Percentiles rank a stretch among this genome's conserved stretches.
Evolutionary conservation across 139 green algal species (phyloP).

Genomic region (Haematococcus lacustris): DNA sequence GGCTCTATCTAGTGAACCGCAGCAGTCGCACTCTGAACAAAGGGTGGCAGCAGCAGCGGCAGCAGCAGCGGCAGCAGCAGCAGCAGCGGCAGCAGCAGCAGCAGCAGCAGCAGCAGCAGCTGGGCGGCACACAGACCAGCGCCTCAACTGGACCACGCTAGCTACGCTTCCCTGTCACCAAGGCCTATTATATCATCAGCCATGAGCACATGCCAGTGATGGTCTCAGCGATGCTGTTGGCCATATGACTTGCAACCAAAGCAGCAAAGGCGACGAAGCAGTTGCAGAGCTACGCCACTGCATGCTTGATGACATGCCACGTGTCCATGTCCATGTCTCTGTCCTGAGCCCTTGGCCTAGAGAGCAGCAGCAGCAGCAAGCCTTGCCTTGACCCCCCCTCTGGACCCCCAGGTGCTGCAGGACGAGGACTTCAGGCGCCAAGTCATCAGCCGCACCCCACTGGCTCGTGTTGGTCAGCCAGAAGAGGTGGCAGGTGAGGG

Average conservation of each 20-base stretch:
- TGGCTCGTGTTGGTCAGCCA: slow-evolving; percentile 65
- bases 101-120: background rate
- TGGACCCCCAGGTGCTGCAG: slow-evolving; percentile 24
- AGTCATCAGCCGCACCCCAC: slow-evolving; percentile 68
- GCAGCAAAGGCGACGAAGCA: background rate
- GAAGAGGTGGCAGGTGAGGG: slow-evolving; percentile 58
- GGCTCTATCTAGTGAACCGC: background rate
- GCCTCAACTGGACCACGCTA: background rate
- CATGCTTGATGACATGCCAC: background rate
- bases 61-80: too few relatives aligned
- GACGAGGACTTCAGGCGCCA: slow-evolving; percentile 42
- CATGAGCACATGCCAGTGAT: too few relatives aligned
- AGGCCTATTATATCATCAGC: too few relatives aligned
- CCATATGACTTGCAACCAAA: too few relatives aligned
- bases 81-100: too few relatives aligned
- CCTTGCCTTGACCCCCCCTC: background rate
- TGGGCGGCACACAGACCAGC: background rate
- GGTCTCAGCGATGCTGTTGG: too few relatives aligned
- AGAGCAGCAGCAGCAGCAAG: background rate
- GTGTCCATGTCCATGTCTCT: too few relatives aligned
- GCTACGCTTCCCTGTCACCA: too few relatives aligned
- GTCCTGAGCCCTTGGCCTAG: too few relatives aligned
- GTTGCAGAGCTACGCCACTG: background rate
- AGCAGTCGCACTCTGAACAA: background rate
- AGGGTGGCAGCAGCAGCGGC: background rate